Evolutionary conservation across 2,329 filamentous ascomycete species (phyloP), one percentile per base, ranked within the genome.

Genomic region (Exophiala bonariae): DNA sequence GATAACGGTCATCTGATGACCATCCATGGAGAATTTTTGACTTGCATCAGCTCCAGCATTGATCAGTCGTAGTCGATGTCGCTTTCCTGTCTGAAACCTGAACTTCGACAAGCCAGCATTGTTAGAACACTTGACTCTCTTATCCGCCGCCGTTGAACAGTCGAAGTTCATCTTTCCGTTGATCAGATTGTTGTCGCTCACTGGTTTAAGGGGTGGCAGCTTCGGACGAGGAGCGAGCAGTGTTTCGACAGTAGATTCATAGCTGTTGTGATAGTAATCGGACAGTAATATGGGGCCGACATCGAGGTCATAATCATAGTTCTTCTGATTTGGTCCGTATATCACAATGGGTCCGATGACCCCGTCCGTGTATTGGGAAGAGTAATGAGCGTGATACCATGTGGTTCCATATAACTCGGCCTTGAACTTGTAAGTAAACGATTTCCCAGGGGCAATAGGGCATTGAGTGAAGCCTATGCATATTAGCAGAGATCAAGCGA

Each of bases 381-480:
- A 72, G 41, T 79, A 76, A 53, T 89, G 85, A 0, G 77, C 82
- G 59, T 89, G 85, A 56, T 88, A 89, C 78, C 78, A 81, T 54
- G 80, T 78, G 4, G 77, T 80, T 7, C 78, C 78, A 43, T 65
- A 65, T 68, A 66, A 59, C 76, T 28, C 73, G 33, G 76, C 67
- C 1, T 72, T 77, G 61, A 89, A 89, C 9, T 77, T 77, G 63
- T 89, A 89, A 0, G 76, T 81, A 51, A 86, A 84, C 0, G 71
- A 78, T 2, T 73, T 67, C 1, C 80, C 80, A 0, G 85, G 81
- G 0, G 80, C 75, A 36, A 89, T 83, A 0, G 80, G 76, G 51
- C 84, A 87, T 61, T 87, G 85, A 0, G 80, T 85, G 3, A 87
- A 75, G 18, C 79, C 83, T 77, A 34, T n/a, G n/a, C n/a, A n/a